Evolutionary conservation across 2,329 filamentous ascomycete genomes (phyloP), one percentile per base, ranked within the genome.

Genomic region (Zymoseptoria brevis): DNA sequence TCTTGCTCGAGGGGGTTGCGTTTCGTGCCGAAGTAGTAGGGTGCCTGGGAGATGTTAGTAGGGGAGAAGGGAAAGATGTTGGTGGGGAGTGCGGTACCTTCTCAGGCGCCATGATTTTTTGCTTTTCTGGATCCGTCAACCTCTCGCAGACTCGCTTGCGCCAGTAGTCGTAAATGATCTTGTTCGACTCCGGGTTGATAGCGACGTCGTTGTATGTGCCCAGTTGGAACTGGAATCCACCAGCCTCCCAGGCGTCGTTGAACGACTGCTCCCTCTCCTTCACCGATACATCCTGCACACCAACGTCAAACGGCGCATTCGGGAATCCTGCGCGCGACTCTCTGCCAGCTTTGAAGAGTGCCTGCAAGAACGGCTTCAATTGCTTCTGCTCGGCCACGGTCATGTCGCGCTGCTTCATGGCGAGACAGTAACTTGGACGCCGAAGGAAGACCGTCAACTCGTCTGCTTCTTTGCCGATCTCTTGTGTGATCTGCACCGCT

Each of bases 351-450:
- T 62, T 62, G 65, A 84, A 85, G 16, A 88, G 71, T 3, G 72
- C 66, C 1, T 74, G 72, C n/a, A 77, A 77, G 53, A 73, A 70
- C 3, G 63, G 61, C 62, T 77, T 77, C n/a, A 72, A 69, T 3
- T 70, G 66, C 19, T 80, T 72, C 65, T 87, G 81, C 60, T 84
- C 80, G 54, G 79, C 75, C 2, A 69, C 71, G 0, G 77, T 79
- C 13, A 66, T 49, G 0, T 72, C 35, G 3, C 75, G 73, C 57
- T 80, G 78, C 3, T 78, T 75, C 82, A 87, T 86, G 0, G 84
- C 84, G 2, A 88, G 66, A 0, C 82, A 82, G 4, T 87, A 75
- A 58, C 87, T 87, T 0, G 86, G 86, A 1, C 85, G 87, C 9
- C 86, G 79, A 64, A 88, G 82, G 69, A 88, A 87, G 24, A 88